phyloP scores from a whole-genome alignment of 1,284 basidiomycete genomes.

The Puccinia polysora region DNA sequence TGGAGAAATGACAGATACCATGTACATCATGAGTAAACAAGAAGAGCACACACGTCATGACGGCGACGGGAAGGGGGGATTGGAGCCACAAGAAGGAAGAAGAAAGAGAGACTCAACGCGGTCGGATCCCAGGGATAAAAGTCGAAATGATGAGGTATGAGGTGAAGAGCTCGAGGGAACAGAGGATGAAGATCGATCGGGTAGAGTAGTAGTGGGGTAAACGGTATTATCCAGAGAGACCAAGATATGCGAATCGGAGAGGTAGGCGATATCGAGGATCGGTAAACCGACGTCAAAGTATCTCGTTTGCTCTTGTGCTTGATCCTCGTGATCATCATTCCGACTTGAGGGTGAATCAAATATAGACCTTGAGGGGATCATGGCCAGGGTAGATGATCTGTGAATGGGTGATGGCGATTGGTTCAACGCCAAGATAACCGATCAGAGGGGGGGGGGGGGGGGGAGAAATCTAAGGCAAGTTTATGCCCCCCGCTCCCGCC shows the following conservation, averaged over 20 bases:
- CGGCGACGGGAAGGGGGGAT: background rate
- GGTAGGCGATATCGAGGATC: constrained; percentile 26
- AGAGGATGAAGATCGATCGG: background rate
- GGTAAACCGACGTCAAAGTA: constrained; percentile 32
- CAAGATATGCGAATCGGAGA: constrained; percentile 1
- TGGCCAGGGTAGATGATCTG: constrained; percentile 34
- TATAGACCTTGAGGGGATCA: constrained; percentile 12
- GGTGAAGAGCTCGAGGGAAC: background rate
- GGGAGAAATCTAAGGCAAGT: no score
- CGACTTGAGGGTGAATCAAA: background rate
- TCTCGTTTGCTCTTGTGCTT: background rate
- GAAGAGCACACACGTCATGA: background rate
- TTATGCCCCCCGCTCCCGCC: no score
- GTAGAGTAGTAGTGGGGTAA: background rate
- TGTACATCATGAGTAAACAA: no score
- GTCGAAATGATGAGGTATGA: background rate
- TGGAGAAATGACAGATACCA: background rate
- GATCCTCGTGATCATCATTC: no score
- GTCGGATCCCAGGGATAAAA: background rate
- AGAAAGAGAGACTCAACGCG: background rate
- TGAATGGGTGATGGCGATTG: background rate
- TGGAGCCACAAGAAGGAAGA: background rate
- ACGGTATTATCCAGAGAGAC: constrained; percentile 27
- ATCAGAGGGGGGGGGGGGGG: background rate
- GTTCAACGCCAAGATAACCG: background rate